These are phyloP conservation scores for Dothistroma pini DNA, from an alignment of 2,329 filamentous ascomycete genomes.

Conservation along the genomic window DNA sequence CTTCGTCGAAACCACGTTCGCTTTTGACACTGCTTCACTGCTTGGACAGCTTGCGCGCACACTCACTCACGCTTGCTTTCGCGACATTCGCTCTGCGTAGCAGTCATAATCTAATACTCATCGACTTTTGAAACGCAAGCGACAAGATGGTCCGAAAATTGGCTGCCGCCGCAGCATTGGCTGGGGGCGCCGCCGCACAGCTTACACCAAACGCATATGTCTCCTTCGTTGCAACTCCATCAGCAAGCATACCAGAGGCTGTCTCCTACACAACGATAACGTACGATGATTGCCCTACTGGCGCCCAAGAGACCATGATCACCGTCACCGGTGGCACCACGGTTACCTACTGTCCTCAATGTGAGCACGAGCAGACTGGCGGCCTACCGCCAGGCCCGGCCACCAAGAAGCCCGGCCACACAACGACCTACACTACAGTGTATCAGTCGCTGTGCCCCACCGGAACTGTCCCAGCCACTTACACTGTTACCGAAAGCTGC, in stretches of 20 bases:
- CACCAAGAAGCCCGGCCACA: slow-evolving; percentile 25
- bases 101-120: not conserved
- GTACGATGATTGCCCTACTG: slow-evolving; percentile 32
- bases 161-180: slow-evolving; percentile 24
- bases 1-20: slow-evolving; percentile 6
- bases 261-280: slow-evolving; percentile 35
- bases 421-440: slow-evolving; percentile 37
- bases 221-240: not conserved
- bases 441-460: slow-evolving; percentile 36
- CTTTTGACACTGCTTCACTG: slow-evolving; percentile 8
- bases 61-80: slow-evolving; percentile 7
- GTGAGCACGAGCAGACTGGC: slow-evolving; percentile 19
- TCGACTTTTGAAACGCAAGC: slow-evolving; percentile 1
- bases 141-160: slow-evolving; percentile 26
- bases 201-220: slow-evolving; percentile 1
- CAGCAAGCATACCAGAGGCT: slow-evolving; percentile 10
- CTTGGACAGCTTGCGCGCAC: slow-evolving; percentile 1
- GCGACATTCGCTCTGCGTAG: not conserved
- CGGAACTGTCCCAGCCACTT: slow-evolving; percentile 31
- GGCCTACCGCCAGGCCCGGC: not conserved
- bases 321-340: slow-evolving; percentile 36
- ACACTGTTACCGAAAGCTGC: slow-evolving; percentile 39
- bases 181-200: slow-evolving; percentile 29
- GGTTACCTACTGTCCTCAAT: slow-evolving; percentile 38
- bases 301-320: slow-evolving; percentile 31